Percentiles rank a stretch among this genome's conserved stretches.
Conservation (phyloP, 129 eudicot species). For the Sambucus nigra region DNA sequence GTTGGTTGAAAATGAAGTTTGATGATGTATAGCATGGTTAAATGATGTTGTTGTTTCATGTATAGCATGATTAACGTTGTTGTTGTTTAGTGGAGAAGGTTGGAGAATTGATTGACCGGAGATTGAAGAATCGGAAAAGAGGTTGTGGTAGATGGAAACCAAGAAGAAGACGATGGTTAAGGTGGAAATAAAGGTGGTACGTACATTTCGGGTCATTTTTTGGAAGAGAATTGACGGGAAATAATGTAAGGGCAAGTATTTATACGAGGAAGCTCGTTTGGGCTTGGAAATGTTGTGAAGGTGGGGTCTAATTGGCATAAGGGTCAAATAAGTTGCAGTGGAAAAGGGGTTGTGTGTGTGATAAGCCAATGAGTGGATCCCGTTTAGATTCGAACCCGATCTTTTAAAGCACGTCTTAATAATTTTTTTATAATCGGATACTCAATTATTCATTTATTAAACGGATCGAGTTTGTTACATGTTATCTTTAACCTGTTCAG, state of each 20-base stretch:
- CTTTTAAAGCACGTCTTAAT: too few species aligned
- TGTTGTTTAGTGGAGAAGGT: background rate
- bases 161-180: conserved; percentile 21
- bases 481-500: too few species aligned
- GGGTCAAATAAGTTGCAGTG: too few species aligned
- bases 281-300: too few species aligned
- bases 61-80: background rate
- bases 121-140: conserved; percentile 4
- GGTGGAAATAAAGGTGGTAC: conserved; percentile 30
- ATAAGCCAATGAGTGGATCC: background rate
- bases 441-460: too few species aligned
- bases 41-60: background rate
- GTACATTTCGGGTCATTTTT: conserved; percentile 34
- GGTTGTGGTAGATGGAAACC: conserved; percentile 36
- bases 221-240: background rate
- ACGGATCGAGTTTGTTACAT: too few species aligned
- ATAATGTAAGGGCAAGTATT: background rate
- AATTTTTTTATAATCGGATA: too few species aligned
- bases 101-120: background rate
- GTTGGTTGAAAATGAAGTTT: too few species aligned
- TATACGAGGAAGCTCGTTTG: too few species aligned
- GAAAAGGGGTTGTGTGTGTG: background rate
- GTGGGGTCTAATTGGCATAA: too few species aligned
- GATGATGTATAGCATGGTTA: background rate
- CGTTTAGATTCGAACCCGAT: too few species aligned